phyloP scores from a whole-genome alignment of 2,329 filamentous ascomycete genomes.

The Phialophora verrucosa region DNA sequence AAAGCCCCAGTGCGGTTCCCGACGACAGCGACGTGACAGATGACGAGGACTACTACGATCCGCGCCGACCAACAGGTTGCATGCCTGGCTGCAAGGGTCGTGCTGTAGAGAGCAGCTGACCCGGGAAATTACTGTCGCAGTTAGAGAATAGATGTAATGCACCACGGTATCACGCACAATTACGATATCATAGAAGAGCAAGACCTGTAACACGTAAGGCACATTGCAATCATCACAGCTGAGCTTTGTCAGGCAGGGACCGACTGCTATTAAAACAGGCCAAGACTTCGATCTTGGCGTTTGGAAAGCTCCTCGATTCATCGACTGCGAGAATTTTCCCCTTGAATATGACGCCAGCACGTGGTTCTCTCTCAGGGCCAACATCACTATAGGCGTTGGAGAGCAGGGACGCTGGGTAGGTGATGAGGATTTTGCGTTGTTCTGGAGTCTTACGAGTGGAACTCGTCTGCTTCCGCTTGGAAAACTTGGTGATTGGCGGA shows the following conservation, averaged over 20 bases:
- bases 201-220: background rate
- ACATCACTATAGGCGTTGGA: background rate
- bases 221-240: background rate
- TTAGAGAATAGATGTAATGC: background rate
- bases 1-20: slow-evolving; percentile 49
- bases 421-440: slow-evolving; percentile 21
- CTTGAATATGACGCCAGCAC: background rate
- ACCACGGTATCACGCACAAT: background rate
- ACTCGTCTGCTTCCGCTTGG: background rate
- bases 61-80: slow-evolving; percentile 59
- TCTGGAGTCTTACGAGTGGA: slow-evolving; percentile 3
- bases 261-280: background rate
- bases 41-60: slow-evolving; percentile 64
- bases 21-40: slow-evolving; percentile 72
- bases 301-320: background rate
- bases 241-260: background rate
- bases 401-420: background rate
- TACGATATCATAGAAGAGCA: background rate
- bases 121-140: background rate
- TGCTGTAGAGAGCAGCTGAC: slow-evolving; percentile 22
- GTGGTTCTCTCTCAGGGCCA: background rate
- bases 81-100: slow-evolving; percentile 44
- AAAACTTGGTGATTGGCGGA: background rate
- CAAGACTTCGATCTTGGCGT: background rate
- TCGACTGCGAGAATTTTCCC: background rate